These are phyloP conservation scores for Solanum stenotomum DNA, from an alignment of 257 asterid species.

Conservation along the genomic window DNA sequence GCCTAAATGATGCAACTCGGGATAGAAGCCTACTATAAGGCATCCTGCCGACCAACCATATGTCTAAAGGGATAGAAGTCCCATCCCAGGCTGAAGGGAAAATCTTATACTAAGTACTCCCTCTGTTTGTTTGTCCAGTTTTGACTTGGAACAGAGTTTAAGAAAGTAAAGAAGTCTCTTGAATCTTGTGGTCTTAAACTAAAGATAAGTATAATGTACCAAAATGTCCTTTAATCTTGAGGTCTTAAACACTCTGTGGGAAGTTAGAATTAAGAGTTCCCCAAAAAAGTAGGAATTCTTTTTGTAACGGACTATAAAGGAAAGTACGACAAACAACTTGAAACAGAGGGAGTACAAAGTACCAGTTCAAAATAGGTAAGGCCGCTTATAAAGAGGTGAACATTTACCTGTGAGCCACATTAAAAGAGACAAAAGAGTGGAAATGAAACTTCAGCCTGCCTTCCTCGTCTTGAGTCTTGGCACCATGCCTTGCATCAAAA, in stretches of 20 bases:
- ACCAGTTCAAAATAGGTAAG: background rate
- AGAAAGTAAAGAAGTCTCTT: background rate
- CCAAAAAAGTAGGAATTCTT: background rate
- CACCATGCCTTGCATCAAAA: constrained; percentile 90
- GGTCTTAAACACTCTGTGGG: background rate
- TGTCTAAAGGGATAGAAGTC: background rate
- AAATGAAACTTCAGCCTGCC: constrained; percentile 93
- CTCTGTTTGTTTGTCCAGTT: background rate
- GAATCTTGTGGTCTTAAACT: background rate
- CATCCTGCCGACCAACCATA: background rate
- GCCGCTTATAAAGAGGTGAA: background rate
- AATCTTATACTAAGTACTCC: background rate
- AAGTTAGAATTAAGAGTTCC: background rate
- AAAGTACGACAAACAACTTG: background rate
- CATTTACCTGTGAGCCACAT: constrained; percentile 70
- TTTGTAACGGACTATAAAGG: background rate
- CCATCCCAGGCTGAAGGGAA: background rate
- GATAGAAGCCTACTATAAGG: background rate
- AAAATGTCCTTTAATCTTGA: background rate
- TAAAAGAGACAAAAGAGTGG: constrained; percentile 91
- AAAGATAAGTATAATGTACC: background rate
- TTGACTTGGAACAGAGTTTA: background rate
- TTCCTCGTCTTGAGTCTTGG: constrained; percentile 74
- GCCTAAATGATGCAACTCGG: background rate
- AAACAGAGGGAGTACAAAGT: background rate